Evolutionary conservation across 2,329 filamentous ascomycete genomes (phyloP).

Genomic region (Aureobasidium pullulans): DNA sequence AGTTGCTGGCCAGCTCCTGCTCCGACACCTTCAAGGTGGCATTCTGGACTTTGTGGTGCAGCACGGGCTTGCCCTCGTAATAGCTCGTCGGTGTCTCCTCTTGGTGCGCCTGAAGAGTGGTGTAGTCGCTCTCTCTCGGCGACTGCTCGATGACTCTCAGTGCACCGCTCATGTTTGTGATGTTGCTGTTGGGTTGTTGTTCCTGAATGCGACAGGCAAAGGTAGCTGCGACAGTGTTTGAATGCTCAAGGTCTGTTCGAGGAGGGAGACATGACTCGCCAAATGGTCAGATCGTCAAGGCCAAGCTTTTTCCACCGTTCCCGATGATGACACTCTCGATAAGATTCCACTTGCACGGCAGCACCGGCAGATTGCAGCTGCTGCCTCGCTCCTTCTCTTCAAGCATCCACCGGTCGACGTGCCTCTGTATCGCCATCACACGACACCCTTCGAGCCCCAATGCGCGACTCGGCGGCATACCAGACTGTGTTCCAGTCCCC

Average conservation of each 20-base stretch:
- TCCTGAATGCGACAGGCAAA: neutral
- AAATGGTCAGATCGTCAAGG: neutral
- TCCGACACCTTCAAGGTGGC: conserved; percentile 53
- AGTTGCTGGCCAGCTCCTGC: conserved; percentile 47
- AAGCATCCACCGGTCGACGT: neutral
- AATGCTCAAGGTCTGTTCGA: too few relatives aligned
- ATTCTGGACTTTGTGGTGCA: conserved; percentile 55
- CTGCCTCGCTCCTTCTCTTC: neutral
- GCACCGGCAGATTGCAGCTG: conserved; percentile 6
- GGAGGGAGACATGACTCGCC: neutral
- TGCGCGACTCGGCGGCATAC: conserved; percentile 10
- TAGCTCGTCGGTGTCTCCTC: conserved; percentile 66
- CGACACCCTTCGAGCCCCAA: neutral
- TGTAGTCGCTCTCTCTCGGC: conserved; percentile 54
- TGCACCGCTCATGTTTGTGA: conserved; percentile 3
- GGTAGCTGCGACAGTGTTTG: too few relatives aligned
- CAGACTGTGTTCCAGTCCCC: conserved; percentile 10
- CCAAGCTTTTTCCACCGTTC: conserved; percentile 6
- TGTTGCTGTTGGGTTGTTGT: neutral
- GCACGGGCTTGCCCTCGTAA: conserved; percentile 61
- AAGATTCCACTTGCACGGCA: neutral
- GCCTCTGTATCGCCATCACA: conserved; percentile 4
- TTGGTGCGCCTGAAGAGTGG: conserved; percentile 60
- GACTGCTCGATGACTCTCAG: conserved; percentile 46
- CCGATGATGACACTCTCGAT: neutral